Base-by-base conservation (phyloP, 1,139 yeast species). In the Yamadazyma buinensis region DNA sequence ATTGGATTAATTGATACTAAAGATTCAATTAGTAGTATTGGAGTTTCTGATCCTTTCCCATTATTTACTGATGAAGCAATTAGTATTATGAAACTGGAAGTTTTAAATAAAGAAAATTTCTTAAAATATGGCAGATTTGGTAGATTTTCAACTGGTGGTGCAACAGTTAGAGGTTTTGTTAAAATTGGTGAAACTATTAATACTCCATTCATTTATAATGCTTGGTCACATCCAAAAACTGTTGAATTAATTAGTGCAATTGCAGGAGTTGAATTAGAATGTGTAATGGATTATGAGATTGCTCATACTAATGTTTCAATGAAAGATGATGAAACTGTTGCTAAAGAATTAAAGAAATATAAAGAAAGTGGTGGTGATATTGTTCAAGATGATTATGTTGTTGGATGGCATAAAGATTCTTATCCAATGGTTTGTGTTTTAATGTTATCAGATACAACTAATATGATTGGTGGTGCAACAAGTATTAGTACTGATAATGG, bases 381-480 rank as follows among this genome's bases (percentile, higher is more conserved):
- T 14, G 23, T 23, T n/a, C 26, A 38, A 23, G 41, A 41, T 13
- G 76, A 76, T 15, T 78, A 76, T 24, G 62, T 74, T 32, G 77
- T 74, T 18, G 72, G 75, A 18, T 76, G 82, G 82, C 82, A 76
- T 56, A 54, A 61, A 36, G 82, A 76, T 51, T 67, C 77, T 21
- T 75, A 74, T 38, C 82, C 81, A 9, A 74, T 74, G 52, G 82
- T 76, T 11, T 75, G 81, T 54, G 81, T 76, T 14, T 59, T 76
- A 35, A 76, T 77, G 83, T 51, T 77, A 26, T 67, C 76, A 26
- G 80, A 75, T 48, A 75, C 82, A n/a, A 43, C 69, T 7, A 54
- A 59, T 24, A 75, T 76, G 81, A 56, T 69, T 50, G 81, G 81
- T 15, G 82, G 81, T 29, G 81, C 76, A 47, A 77, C 83, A 3